These are phyloP conservation scores for Sclerotinia borealis DNA, from an alignment of 2,329 filamentous ascomycete species.

Conservation along the genomic window DNA sequence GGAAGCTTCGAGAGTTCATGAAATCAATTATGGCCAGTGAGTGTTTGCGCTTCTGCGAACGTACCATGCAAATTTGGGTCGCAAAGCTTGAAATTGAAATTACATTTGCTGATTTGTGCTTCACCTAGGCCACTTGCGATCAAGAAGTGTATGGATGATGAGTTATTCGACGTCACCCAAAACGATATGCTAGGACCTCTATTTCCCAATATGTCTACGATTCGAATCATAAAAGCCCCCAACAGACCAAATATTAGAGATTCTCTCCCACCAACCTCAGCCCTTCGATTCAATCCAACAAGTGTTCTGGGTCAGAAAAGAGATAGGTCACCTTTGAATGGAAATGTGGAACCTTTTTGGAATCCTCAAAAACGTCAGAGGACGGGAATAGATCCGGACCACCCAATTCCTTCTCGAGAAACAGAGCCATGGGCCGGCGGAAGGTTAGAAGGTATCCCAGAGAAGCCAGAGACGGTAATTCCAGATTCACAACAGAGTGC, in stretches of 20 bases:
- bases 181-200: slow-evolving; percentile 27
- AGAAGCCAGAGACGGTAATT: slow-evolving; percentile 17
- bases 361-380: slow-evolving; percentile 28
- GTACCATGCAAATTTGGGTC: not conserved
- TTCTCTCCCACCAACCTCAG: slow-evolving; percentile 31
- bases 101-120: not conserved
- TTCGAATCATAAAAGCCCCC: slow-evolving; percentile 29
- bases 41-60: slow-evolving; percentile 10
- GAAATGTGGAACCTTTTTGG: slow-evolving; percentile 15
- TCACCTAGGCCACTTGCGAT: slow-evolving; percentile 26
- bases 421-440: slow-evolving; percentile 13
- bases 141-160: slow-evolving; percentile 32
- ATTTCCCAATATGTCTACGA: slow-evolving; percentile 24
- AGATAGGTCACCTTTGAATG: slow-evolving; percentile 19
- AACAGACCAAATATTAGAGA: slow-evolving; percentile 25
- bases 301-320: slow-evolving; percentile 21
- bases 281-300: slow-evolving; percentile 26
- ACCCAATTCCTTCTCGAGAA: slow-evolving; percentile 30
- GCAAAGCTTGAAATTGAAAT: not conserved
- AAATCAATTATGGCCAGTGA: slow-evolving; percentile 31
- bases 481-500: slow-evolving; percentile 26
- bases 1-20: slow-evolving; percentile 28
- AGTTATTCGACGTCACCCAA: slow-evolving; percentile 30
- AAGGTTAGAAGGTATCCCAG: not conserved
- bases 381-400: slow-evolving; percentile 26